Conservation (phyloP, 129 eudicot species). For the Escallonia rubra region DNA sequence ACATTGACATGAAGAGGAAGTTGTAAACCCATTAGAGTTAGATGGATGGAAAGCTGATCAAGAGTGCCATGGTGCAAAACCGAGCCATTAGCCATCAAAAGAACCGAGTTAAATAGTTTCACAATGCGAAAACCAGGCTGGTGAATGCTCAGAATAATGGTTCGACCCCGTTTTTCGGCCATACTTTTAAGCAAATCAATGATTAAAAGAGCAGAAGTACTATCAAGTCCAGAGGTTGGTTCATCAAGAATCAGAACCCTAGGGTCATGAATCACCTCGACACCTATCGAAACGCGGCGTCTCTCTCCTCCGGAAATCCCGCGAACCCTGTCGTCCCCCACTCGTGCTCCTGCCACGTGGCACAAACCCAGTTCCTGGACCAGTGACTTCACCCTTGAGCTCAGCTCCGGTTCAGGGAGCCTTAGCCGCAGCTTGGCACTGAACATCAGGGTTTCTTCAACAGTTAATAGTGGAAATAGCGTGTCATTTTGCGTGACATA, state of each 20-base stretch:
- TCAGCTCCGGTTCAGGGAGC: constrained; percentile 34
- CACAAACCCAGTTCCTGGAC: constrained; percentile 70
- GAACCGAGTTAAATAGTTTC: constrained; percentile 64
- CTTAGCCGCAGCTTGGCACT: constrained; percentile 64
- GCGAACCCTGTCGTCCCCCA: constrained; percentile 67
- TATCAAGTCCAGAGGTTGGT: constrained; percentile 95
- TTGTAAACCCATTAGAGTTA: constrained; percentile 52
- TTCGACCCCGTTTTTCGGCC: constrained; percentile 81
- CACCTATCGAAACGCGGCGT: constrained; percentile 87
- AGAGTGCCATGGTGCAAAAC: constrained; percentile 84
- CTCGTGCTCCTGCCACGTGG: constrained; percentile 64
- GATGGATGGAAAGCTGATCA: constrained; percentile 46
- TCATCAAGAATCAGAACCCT: constrained; percentile 80
- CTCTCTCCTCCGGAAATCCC: constrained; percentile 99
- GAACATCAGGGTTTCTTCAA: constrained; percentile 75
- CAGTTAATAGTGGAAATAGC: constrained; percentile 86
- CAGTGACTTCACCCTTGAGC: constrained; percentile 49
- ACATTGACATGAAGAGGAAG: constrained; percentile 71
- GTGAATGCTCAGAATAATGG: constrained; percentile 82
- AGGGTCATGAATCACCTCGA: constrained; percentile 95
- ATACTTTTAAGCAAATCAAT: constrained; percentile 78
- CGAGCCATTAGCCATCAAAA: constrained; percentile 71
- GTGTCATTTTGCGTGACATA: constrained; percentile 87
- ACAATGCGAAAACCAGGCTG: constrained; percentile 96
- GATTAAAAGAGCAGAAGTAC: constrained; percentile 81